phyloP scores from a whole-genome alignment of 352 stramenopile species.

The Phytophthora foliorum region DNA sequence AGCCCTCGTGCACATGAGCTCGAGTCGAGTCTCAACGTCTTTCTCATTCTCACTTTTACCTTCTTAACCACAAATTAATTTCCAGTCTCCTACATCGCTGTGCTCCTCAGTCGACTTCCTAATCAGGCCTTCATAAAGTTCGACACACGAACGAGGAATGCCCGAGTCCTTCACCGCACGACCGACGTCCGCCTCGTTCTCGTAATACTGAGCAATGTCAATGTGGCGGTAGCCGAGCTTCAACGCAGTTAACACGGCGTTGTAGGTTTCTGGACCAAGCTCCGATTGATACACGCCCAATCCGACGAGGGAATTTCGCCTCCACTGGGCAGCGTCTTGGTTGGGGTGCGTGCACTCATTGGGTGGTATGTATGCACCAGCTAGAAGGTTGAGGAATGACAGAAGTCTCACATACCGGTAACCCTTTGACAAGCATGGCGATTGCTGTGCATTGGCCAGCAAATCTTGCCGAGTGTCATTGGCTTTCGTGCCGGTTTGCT shows the following conservation, averaged over 20 bases:
- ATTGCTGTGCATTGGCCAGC: constrained; percentile 10
- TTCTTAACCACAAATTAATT: too few relatives aligned
- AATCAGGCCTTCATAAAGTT: too few relatives aligned
- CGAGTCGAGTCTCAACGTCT: too few relatives aligned
- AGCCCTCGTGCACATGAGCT: too few relatives aligned
- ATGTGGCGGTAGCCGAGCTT: constrained; percentile 91
- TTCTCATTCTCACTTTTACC: too few relatives aligned
- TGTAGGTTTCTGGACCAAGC: constrained; percentile 60
- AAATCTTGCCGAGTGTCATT: neutral
- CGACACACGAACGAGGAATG: too few relatives aligned
- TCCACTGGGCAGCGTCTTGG: constrained; percentile 56
- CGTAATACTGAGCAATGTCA: constrained; percentile 89
- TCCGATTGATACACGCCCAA: constrained; percentile 65
- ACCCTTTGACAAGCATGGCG: too few relatives aligned
- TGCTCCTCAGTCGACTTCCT: too few relatives aligned
- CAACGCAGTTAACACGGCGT: constrained; percentile 63
- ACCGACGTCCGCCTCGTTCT: constrained; percentile 91
- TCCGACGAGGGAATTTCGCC: constrained; percentile 57
- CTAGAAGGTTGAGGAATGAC: constrained; percentile 25
- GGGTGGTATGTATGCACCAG: constrained; percentile 1
- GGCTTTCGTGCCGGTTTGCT: neutral
- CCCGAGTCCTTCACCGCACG: constrained; percentile 74
- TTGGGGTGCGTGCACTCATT: constrained; percentile 20
- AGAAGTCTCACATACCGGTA: constrained; percentile 4
- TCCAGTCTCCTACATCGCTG: too few relatives aligned